Evolutionary conservation across 257 asterid genomes (phyloP), one percentile per base, ranked within the genome.

Genomic region (Nicotiana sylvestris): DNA sequence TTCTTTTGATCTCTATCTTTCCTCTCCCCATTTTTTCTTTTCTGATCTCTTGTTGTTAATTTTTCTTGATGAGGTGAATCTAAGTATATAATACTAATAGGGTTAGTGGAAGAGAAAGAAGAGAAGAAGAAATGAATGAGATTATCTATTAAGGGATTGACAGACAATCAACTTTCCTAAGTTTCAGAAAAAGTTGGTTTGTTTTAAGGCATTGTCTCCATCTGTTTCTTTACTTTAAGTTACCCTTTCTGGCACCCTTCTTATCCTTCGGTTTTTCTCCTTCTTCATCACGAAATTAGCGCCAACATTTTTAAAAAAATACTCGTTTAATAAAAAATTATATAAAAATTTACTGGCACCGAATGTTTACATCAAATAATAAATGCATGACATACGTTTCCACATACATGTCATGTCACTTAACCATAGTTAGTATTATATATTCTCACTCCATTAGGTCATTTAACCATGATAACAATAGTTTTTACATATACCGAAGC

Each of bases 1-100:
- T 91, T 85, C 81, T 90, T 87, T 85, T 88, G 82, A 85, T 93
- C 91, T 91, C 93, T 76, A 89, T 74, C 12, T 82, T 85, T 82
- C 87, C 77, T 84, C 88, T 84, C 81, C 85, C 83, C 85, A 78
- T 78, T 83, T 61, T 85, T 60, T 81, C 64, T 68, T 33, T 80
- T 55, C 60, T 74, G 68, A 76, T 51, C 68, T 18, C 51, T 78
- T 32, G 77, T 81, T 32, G 53, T 86, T 35, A 83, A 83, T 69
- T 85, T 80, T 81, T 69, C 66, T 77, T 46, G 79, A 53, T 6
- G 66, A 70, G 61, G 5, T 64, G 74, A 66, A 66, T 25, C 51
- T 43, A 43, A 21, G 1, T 53, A 13, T 53, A 12, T 53, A 53
- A 35, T 35, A 35, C 37, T 33, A 33, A 12, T 53, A 13, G 51